phyloP scores from a whole-genome alignment of 257 asterid species.

The Misopates orontium region DNA sequence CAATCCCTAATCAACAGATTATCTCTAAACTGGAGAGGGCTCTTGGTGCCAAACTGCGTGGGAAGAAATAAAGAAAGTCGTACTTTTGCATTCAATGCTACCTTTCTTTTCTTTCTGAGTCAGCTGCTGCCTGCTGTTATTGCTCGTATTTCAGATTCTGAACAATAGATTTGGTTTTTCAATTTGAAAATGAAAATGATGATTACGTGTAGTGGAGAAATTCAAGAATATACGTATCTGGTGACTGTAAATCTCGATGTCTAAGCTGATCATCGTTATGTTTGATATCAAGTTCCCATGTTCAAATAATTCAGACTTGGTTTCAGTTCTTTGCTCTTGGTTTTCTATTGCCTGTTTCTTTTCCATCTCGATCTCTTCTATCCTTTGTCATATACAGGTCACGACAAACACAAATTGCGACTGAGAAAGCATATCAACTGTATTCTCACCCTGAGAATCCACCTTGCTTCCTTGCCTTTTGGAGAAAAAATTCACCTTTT shows the following conservation, averaged over 20 bases:
- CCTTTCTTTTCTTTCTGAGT: slow-evolving; percentile 20
- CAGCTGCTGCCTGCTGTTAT: slow-evolving; percentile 13
- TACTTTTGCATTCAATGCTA: slow-evolving; percentile 19
- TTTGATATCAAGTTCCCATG: too few relatives aligned
- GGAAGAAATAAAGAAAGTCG: slow-evolving; percentile 50
- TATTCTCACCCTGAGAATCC: too few relatives aligned
- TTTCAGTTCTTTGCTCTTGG: too few relatives aligned
- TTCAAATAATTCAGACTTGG: too few relatives aligned
- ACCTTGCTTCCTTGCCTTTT: too few relatives aligned
- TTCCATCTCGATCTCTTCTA: too few relatives aligned
- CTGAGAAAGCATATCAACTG: too few relatives aligned
- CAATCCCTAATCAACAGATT: slow-evolving; percentile 64
- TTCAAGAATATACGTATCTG: slow-evolving; percentile 4
- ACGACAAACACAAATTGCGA: too few relatives aligned
- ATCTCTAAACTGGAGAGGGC: slow-evolving; percentile 88
- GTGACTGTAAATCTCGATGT: slow-evolving; percentile 23
- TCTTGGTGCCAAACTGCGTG: slow-evolving; percentile 75
- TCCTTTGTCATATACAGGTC: too few relatives aligned
- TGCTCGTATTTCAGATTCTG: slow-evolving; percentile 28
- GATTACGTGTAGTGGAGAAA: slow-evolving; percentile 21
- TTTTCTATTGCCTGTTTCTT: too few relatives aligned
- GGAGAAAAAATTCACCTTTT: too few relatives aligned
- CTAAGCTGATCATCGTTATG: too few relatives aligned
- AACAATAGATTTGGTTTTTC: slow-evolving; percentile 36
- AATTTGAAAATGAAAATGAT: slow-evolving; percentile 19